These are phyloP conservation scores for Nicotiana tabacum DNA, from an alignment of 257 asterid species.

Conservation along the genomic window DNA sequence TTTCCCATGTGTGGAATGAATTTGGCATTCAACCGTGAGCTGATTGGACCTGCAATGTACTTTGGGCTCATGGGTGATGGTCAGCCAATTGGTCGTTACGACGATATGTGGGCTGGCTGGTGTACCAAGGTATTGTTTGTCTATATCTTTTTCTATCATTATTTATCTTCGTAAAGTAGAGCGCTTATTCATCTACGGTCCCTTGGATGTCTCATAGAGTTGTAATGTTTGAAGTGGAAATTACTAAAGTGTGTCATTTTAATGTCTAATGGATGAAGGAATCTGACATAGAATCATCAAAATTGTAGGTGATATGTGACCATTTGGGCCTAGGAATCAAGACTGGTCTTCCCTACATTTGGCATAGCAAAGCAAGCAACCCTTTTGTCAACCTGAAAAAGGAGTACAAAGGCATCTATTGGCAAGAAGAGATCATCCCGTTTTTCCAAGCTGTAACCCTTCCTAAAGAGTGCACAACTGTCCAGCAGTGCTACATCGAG, in stretches of 20 bases:
- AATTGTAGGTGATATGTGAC: not conserved
- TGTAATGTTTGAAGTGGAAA: not conserved
- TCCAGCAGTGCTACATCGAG: constrained; percentile 21
- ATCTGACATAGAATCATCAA: not conserved
- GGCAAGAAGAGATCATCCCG: constrained; percentile 18
- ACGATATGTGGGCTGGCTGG: not conserved
- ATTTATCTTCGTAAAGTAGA: not conserved
- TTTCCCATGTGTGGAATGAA: not conserved
- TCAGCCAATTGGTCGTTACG: not conserved
- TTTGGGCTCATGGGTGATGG: not conserved
- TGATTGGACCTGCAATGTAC: not conserved
- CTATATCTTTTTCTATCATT: not conserved
- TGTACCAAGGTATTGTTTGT: not conserved
- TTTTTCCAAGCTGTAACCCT: constrained; percentile 16
- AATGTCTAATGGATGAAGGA: not conserved
- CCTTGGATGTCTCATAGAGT: not conserved
- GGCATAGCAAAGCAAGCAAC: constrained; percentile 25
- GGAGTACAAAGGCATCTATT: constrained; percentile 14
- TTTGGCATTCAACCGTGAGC: not conserved
- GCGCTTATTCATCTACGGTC: too few species aligned
- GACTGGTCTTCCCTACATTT: not conserved
- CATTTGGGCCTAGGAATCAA: not conserved
- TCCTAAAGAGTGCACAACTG: constrained; percentile 22
- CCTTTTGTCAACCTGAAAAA: constrained; percentile 23
- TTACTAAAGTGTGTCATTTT: too few species aligned